Percentiles rank a stretch among this genome's conserved stretches.
These are phyloP conservation scores for Melanogaster broomeanus DNA, from an alignment of 768 basidiomycete genomes.

Conservation along the genomic window DNA sequence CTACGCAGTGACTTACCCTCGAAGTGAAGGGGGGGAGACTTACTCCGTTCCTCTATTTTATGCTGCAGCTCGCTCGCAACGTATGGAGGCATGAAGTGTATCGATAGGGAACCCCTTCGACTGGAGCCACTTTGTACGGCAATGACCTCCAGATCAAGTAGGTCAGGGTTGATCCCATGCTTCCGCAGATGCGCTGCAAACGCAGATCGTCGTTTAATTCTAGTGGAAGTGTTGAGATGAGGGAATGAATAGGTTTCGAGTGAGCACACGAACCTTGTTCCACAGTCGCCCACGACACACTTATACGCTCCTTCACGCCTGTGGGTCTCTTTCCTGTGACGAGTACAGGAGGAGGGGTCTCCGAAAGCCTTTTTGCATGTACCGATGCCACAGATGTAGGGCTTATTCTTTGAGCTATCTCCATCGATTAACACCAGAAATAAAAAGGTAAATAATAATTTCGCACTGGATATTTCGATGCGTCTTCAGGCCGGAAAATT, in stretches of 20 bases:
- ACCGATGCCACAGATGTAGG: constrained; percentile 48
- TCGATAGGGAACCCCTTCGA: constrained; percentile 14
- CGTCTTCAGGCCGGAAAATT: constrained; percentile 59
- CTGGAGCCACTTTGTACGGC: constrained; percentile 13
- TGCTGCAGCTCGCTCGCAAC: neutral
- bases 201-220: constrained; percentile 65
- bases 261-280: constrained; percentile 41
- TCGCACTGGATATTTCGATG: constrained; percentile 70
- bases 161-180: constrained; percentile 39
- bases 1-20: constrained; percentile 15
- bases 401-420: constrained; percentile 51
- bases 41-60: constrained; percentile 5
- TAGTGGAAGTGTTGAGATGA: constrained; percentile 23
- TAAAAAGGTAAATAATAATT: neutral
- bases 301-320: constrained; percentile 39
- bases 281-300: constrained; percentile 49
- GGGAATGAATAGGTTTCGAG: neutral
- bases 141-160: constrained; percentile 23
- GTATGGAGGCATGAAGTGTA: constrained; percentile 1
- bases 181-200: constrained; percentile 56
- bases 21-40: constrained; percentile 3
- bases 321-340: constrained; percentile 67
- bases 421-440: constrained; percentile 8
- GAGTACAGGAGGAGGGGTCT: constrained; percentile 69
- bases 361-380: constrained; percentile 55